Evolutionary conservation across 345 rosid genomes (phyloP).

Genomic region (Brassica carinata): DNA sequence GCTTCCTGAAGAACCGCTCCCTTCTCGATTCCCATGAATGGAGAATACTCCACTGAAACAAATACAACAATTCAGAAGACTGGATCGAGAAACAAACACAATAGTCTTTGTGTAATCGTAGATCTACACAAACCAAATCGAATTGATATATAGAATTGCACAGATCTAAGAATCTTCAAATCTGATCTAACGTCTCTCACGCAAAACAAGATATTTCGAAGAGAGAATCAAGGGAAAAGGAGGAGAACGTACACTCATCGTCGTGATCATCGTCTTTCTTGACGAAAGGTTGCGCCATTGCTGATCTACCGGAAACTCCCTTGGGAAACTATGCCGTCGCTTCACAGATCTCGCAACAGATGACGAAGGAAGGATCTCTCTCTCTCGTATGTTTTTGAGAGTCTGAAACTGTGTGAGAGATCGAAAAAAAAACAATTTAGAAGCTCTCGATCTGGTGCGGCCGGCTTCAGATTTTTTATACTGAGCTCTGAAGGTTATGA

Average conservation of each 20-base stretch:
- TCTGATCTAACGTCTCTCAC: slow-evolving; percentile 40
- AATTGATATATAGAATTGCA: slow-evolving; percentile 18
- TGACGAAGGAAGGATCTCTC: slow-evolving; percentile 27
- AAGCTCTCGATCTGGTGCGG: slow-evolving; percentile 25
- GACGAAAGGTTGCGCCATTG: slow-evolving; percentile 93
- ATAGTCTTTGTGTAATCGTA: neutral
- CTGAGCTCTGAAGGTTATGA: neutral
- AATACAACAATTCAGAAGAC: neutral
- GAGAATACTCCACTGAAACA: slow-evolving; percentile 78
- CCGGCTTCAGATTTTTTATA: neutral
- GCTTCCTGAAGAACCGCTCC: slow-evolving; percentile 99
- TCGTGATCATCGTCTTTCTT: slow-evolving; percentile 99
- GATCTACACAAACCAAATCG: slow-evolving; percentile 23
- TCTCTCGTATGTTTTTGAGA: neutral
- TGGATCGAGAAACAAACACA: slow-evolving; percentile 21
- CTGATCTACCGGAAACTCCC: slow-evolving; percentile 40
- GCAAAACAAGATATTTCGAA: slow-evolving; percentile 11
- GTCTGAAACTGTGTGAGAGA: slow-evolving; percentile 8
- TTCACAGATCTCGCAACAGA: slow-evolving; percentile 28
- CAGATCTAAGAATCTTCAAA: slow-evolving; percentile 55
- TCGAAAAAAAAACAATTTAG: neutral
- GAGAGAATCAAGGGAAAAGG: neutral
- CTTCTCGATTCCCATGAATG: slow-evolving; percentile 93
- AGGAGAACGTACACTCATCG: slow-evolving; percentile 72
- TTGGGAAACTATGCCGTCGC: neutral